Base-by-base conservation (phyloP, 2,329 filamentous ascomycete species). In the Ophiostoma novo-ulmi region DNA sequence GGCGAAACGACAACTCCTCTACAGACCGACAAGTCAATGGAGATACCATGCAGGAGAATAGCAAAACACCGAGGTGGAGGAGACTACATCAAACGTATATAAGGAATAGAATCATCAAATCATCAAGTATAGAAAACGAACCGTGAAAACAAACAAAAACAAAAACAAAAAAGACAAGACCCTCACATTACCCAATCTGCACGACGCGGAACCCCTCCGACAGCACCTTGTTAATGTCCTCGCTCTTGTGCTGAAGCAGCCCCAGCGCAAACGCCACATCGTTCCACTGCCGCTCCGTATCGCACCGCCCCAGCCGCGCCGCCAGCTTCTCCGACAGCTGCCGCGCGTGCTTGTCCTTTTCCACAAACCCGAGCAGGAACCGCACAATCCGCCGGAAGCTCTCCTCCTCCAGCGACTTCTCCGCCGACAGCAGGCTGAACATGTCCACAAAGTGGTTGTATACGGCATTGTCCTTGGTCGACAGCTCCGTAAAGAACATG, bases 391-490 rank as follows among this genome's bases (percentile, higher is more conserved):
- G 86, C 78, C 87, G 89, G 80, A 99, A 90, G 35, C 91, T 88
- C 75, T 97, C 93, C 78, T 97, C 94, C 11, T 93, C 89, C 74
- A 99, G 83, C 39, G 84, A 87, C 69, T 87, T 87, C 75, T 96
- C 94, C 0, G 93, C 91, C 71, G 92, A 95, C 66, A 99, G 84
- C 74, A 98, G 82, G 77, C 91, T 94, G 80, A 99, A 99, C 92
- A 99, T 98, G 78, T 99, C 95, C 38, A 99, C 93, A 80, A 99
- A 99, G 81, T 99, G 94, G 79, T 99, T 99, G 80, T 99, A 99
- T 2, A 99, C 93, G 2, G 95, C 95, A 77, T 99, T 99, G 79
- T 99, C 95, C 83, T 99, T 99, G 75, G 93, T 97, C 73, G 94
- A 93, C 70, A 99, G 86, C 80, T 99, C 95, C 0, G 93, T 94